Conservation (phyloP, 129 eudicot genomes). For the Centrapalus pauciflorus region DNA sequence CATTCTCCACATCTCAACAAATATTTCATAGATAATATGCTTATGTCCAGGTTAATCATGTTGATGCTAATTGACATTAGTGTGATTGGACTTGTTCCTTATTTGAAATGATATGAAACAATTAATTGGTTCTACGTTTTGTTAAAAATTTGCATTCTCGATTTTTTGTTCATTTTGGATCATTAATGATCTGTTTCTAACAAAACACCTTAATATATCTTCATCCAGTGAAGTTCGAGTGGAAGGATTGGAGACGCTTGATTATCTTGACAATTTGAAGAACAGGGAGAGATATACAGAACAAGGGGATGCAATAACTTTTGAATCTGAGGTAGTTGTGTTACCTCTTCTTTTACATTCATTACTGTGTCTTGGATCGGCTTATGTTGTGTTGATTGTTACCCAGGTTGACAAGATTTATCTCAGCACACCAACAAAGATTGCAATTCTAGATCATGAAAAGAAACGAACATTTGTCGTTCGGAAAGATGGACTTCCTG, state of each 20-base stretch:
- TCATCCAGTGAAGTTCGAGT: slow-evolving; percentile 77
- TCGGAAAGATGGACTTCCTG: slow-evolving; percentile 91
- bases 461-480: slow-evolving; percentile 80
- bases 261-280: slow-evolving; percentile 84
- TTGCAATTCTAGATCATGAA: slow-evolving; percentile 76
- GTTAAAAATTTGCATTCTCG: neutral
- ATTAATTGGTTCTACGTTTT: neutral
- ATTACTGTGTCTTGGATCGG: neutral
- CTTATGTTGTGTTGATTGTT: slow-evolving; percentile 5
- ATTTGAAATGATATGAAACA: neutral
- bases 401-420: slow-evolving; percentile 80
- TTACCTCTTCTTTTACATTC: slow-evolving; percentile 1
- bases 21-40: neutral
- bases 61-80: neutral
- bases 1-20: too few species aligned
- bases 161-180: neutral
- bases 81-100: neutral
- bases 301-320: slow-evolving; percentile 73
- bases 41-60: neutral
- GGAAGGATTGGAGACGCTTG: slow-evolving; percentile 87
- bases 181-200: slow-evolving; percentile 2
- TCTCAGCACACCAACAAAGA: slow-evolving; percentile 83
- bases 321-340: slow-evolving; percentile 69
- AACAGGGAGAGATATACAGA: slow-evolving; percentile 73
- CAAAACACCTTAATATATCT: neutral